phyloP scores from a whole-genome alignment of 495 filamentous ascomycete species.

The Geopyxis carbonaria region DNA sequence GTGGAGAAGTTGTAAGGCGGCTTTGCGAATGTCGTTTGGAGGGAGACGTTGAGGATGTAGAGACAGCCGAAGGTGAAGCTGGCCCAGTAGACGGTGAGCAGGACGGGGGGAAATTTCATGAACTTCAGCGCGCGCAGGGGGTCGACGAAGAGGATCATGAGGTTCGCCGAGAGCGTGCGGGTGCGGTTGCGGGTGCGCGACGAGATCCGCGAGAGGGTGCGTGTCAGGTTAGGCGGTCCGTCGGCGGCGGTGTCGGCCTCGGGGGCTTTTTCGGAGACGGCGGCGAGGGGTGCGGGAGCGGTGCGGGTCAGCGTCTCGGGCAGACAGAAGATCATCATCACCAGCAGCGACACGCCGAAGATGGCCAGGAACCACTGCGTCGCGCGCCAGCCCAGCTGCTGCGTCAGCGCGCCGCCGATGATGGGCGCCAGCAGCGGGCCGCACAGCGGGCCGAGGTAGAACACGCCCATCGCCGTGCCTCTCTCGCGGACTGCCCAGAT shows the following conservation, averaged over 20 bases:
- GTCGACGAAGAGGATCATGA: conserved; percentile 58
- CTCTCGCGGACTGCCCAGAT: conserved; percentile 71
- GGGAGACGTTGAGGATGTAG: conserved; percentile 73
- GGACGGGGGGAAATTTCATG: conserved; percentile 62
- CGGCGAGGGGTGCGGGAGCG: not conserved
- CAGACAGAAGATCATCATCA: conserved; percentile 47
- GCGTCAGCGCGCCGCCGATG: conserved; percentile 59
- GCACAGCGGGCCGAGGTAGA: conserved; percentile 76
- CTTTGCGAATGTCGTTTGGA: conserved; percentile 56
- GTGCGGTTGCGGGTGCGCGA: conserved; percentile 20
- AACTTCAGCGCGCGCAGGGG: conserved; percentile 64
- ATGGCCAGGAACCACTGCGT: conserved; percentile 75
- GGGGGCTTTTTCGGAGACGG: not conserved
- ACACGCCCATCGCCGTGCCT: conserved; percentile 79
- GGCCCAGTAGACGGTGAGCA: conserved; percentile 66
- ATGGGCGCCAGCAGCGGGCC: conserved; percentile 77
- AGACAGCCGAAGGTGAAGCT: conserved; percentile 66
- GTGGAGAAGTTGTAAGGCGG: conserved; percentile 59
- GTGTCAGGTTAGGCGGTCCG: conserved; percentile 2
- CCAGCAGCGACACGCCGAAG: conserved; percentile 50
- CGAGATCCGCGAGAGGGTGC: conserved; percentile 9
- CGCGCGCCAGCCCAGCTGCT: conserved; percentile 61
- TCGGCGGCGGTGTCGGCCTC: not conserved
- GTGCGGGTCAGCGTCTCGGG: conserved; percentile 44
- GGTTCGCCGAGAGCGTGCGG: conserved; percentile 19